phyloP scores from a whole-genome alignment of 225 moss, liverwort and hornwort genomes.

The Sphagnum contortum region DNA sequence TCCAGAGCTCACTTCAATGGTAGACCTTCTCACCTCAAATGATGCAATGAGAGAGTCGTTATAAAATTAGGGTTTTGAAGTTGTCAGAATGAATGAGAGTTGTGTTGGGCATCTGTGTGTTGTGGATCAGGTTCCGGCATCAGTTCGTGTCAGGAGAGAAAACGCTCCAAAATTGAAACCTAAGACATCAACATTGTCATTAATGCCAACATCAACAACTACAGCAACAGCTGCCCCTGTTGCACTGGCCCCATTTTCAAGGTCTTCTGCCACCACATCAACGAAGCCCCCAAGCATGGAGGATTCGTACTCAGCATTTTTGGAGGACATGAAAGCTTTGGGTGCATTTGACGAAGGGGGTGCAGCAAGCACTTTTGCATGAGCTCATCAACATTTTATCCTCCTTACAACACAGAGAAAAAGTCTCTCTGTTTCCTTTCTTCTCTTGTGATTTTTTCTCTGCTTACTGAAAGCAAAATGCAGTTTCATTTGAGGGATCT shows the following conservation, averaged over 20 bases:
- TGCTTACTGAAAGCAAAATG: too few species aligned
- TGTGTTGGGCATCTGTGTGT: background rate
- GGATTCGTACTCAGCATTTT: conserved; percentile 89
- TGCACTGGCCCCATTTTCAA: conserved; percentile 4
- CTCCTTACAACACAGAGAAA: too few species aligned
- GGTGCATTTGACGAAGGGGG: conserved; percentile 95
- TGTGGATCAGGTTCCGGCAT: conserved; percentile 78
- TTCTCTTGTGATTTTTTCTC: too few species aligned
- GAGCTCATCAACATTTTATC: conserved; percentile 1
- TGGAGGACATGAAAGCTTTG: conserved; percentile 98
- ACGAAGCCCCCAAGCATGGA: conserved; percentile 82
- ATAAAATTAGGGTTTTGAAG: too few species aligned
- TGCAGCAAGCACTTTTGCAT: conserved; percentile 19
- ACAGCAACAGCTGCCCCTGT: conserved; percentile 20
- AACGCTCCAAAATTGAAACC: conserved; percentile 69
- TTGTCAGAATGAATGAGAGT: too few species aligned
- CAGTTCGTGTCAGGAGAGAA: conserved; percentile 93
- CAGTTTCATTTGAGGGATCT: too few species aligned
- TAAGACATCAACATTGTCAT: conserved; percentile 16
- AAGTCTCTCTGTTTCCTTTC: too few species aligned
- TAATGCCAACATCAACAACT: background rate
- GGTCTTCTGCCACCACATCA: conserved; percentile 13
- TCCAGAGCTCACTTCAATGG: conserved; percentile 98
- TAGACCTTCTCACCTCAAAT: conserved; percentile 5
- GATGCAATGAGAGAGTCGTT: too few species aligned